These are phyloP conservation scores for Wickerhamomyces hampshirensis DNA, from an alignment of 805 yeast genomes.

Conservation along the genomic window DNA sequence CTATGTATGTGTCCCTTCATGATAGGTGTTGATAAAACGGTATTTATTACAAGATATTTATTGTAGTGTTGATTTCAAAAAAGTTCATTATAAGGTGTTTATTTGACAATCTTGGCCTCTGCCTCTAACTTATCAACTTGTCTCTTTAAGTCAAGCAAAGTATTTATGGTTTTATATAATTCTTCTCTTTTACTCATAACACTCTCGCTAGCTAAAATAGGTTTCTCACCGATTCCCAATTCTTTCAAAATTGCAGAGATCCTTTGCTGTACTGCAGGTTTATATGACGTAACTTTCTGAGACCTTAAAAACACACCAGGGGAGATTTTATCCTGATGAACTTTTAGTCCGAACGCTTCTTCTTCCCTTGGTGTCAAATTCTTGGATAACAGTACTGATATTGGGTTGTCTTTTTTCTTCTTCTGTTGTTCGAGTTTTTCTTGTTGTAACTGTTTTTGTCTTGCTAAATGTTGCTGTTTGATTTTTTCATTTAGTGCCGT, in stretches of 20 bases:
- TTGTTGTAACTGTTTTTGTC: slow-evolving; percentile 21
- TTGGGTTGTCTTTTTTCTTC: slow-evolving; percentile 27
- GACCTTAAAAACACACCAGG: slow-evolving; percentile 80
- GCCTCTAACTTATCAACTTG: slow-evolving; percentile 85
- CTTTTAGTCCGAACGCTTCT: slow-evolving; percentile 75
- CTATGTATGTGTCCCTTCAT: background rate
- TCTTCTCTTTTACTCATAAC: slow-evolving; percentile 76
- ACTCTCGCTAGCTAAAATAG: slow-evolving; percentile 80
- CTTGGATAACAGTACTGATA: slow-evolving; percentile 30
- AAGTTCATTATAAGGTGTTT: slow-evolving; percentile 11
- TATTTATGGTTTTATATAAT: slow-evolving; percentile 61
- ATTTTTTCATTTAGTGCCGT: slow-evolving; percentile 35
- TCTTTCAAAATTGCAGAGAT: slow-evolving; percentile 65
- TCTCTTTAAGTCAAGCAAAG: slow-evolving; percentile 76
- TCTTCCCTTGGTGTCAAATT: slow-evolving; percentile 71
- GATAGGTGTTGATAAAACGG: too few relatives aligned
- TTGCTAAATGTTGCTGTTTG: slow-evolving; percentile 24
- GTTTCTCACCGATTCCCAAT: slow-evolving; percentile 72
- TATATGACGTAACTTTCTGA: slow-evolving; percentile 67
- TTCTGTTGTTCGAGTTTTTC: slow-evolving; percentile 21
- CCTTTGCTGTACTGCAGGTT: slow-evolving; percentile 68
- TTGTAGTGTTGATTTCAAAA: background rate
- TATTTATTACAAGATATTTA: too few relatives aligned
- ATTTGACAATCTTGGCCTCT: slow-evolving; percentile 50
- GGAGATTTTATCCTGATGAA: slow-evolving; percentile 66